Base-by-base conservation (phyloP, 352 stramenopile species). In the Phytophthora pinifolia region DNA sequence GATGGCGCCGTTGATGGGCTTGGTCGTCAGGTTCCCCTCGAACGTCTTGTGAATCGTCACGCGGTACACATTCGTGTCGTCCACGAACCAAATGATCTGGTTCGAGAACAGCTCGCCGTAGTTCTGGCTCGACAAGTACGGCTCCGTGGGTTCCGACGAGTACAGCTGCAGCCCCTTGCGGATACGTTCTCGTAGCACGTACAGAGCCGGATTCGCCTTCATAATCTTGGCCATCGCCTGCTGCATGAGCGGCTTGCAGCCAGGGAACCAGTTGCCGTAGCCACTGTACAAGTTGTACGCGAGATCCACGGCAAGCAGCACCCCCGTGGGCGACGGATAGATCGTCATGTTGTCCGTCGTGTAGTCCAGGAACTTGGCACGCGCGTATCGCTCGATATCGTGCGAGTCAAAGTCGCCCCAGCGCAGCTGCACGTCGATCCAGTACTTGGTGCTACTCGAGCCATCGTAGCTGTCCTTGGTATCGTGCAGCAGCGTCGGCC, bases 151-250 rank as follows among this genome's bases (percentile, higher is more conserved):
- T 69, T 99, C 98, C 53, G 95, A 99, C 18, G 94, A 99, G 72
- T 99, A 99, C 18, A 99, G 70, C 64, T 99, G 98, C 32, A 99
- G 78, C 50, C 97, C 97, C 82, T 99, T 99, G 51, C 98, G 94
- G 68, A 99, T 99, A 53, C 98, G 96, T 69, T 99, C 98, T 42
- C 98, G 89, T 25, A 99, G 82, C 34, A 99, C 98, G 72, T 99
- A 99, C 46, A 99, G 75, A 25, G 98, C 97, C 34, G 98, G 98
- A 72, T 99, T 99, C 2, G 97, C 97, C 80, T 99, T 99, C 83
- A 99, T 99, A 67, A 99, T 99, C 82, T 99, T 99, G 31, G 97
- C 97, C 97, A 99, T 99, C 7, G 97, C 97, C 86, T 99, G 97
- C 70, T 99, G 97, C 72, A 99, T 89, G 8, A 99, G 78, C 6